Percentiles rank a stretch among this genome's conserved stretches.
Conservation (phyloP, 208 protist genomes). For the Trypanosoma scelopori region DNA sequence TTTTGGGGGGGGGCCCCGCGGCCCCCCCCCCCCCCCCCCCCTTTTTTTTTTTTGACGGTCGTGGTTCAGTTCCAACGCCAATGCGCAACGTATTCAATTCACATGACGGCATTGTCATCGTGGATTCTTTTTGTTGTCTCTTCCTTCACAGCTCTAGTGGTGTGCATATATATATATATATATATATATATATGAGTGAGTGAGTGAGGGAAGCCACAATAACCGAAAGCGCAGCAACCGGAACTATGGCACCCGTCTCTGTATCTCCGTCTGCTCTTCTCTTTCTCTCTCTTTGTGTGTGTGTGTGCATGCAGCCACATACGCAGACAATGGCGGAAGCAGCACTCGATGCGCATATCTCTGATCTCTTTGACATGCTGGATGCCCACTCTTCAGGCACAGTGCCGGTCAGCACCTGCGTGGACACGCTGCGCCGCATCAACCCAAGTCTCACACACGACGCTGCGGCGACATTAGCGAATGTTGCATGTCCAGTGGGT, state of each 20-base stretch:
- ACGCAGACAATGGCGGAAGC: conserved; percentile 4
- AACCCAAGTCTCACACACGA: conserved; percentile 15
- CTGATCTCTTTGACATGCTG: conserved; percentile 17
- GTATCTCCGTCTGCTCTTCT: conserved; percentile 4
- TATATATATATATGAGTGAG: no score
- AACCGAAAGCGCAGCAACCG: no score
- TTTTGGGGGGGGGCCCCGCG: no score
- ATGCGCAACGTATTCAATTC: no score
- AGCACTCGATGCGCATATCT: background rate
- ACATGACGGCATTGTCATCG: no score
- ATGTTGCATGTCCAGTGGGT: background rate
- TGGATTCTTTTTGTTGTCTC: no score
- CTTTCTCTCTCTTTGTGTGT: conserved; percentile 8
- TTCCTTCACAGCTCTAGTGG: no score
- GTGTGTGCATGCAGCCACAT: background rate
- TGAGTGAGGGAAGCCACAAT: no score
- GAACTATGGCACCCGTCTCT: background rate
- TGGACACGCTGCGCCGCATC: conserved; percentile 13
- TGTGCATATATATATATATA: no score
- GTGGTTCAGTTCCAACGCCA: no score
- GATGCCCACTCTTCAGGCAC: conserved; percentile 6
- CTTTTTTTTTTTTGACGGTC: no score
- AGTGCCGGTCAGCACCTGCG: background rate
- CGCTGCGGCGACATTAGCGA: background rate
- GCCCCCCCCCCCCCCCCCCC: no score